Percentiles rank a stretch among this genome's conserved stretches.
Evolutionary conservation across 2,329 filamentous ascomycete genomes (phyloP).

Genomic region (Leptographium radiaticola): DNA sequence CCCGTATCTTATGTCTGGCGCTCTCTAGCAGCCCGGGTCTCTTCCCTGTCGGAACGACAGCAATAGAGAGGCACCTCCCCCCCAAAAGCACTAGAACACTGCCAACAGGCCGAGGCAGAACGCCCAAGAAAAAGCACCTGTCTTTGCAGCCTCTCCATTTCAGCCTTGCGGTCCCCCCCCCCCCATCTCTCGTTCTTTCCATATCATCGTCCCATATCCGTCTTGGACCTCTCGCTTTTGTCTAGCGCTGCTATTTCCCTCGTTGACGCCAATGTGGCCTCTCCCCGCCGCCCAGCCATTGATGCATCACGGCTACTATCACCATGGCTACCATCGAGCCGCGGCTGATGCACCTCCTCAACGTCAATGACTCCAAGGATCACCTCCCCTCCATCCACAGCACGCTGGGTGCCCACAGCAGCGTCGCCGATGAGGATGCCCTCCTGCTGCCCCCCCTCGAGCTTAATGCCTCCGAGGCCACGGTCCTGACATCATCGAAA

Average conservation of each 20-base stretch:
- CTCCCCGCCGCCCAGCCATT: slow-evolving; percentile 14
- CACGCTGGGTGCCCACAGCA: slow-evolving; percentile 24
- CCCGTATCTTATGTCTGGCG: not conserved
- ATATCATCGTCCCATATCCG: not conserved
- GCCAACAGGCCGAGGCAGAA: too few species aligned
- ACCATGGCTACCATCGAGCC: slow-evolving; percentile 53
- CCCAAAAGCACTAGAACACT: too few species aligned
- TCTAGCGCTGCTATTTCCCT: slow-evolving; percentile 7
- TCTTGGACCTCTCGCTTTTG: not conserved
- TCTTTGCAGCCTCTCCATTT: not conserved
- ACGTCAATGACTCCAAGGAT: slow-evolving; percentile 30
- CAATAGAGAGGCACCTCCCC: not conserved
- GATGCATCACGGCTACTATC: slow-evolving; percentile 46
- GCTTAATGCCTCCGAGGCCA: slow-evolving; percentile 31
- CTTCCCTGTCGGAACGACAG: not conserved
- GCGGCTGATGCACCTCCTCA: slow-evolving; percentile 51
- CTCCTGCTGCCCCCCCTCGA: slow-evolving; percentile 37
- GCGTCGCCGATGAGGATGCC: slow-evolving; percentile 14
- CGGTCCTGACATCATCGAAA: not conserved
- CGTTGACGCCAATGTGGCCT: slow-evolving; percentile 21
- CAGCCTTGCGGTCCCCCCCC: not conserved
- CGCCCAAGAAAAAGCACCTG: not conserved
- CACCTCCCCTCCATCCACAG: slow-evolving; percentile 19
- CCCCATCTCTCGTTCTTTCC: not conserved
- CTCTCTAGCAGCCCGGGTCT: not conserved